phyloP scores from a whole-genome alignment of 1,284 basidiomycete species.

The Pascua sp. region DNA sequence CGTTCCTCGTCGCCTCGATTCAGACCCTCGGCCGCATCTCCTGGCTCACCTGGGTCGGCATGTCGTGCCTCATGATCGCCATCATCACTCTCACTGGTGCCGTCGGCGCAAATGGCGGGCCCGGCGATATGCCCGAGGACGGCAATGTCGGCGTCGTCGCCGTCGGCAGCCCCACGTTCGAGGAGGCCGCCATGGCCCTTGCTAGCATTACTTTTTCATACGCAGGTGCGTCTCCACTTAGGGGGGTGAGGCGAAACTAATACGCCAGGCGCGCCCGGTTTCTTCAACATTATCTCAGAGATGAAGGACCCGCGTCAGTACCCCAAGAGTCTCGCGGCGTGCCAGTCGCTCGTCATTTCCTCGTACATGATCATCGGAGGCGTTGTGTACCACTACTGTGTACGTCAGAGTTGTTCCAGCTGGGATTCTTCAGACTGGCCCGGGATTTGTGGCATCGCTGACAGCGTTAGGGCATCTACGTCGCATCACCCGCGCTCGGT shows the following conservation, averaged over 20 bases:
- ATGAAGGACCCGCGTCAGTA: conserved; percentile 36
- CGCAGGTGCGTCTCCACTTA: conserved; percentile 17
- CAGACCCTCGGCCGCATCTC: conserved; percentile 36
- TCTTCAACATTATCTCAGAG: conserved; percentile 39
- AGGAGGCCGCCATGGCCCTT: conserved; percentile 21
- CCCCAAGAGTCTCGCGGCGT: conserved; percentile 23
- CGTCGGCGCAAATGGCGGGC: conserved; percentile 37
- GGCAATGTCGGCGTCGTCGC: conserved; percentile 28
- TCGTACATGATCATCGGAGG: conserved; percentile 20
- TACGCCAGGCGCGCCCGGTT: conserved; percentile 23
- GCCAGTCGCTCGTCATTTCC: conserved; percentile 20
- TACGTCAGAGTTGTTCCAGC: conserved; percentile 31
- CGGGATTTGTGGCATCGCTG: not conserved
- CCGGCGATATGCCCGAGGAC: conserved; percentile 31
- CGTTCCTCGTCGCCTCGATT: conserved; percentile 29
- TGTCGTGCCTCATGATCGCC: conserved; percentile 33
- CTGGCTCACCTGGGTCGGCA: conserved; percentile 34
- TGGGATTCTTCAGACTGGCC: conserved; percentile 13
- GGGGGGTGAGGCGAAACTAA: conserved; percentile 10
- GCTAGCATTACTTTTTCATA: conserved; percentile 20
- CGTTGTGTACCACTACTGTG: conserved; percentile 31
- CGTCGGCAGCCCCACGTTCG: conserved; percentile 22
- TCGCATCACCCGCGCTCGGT: conserved; percentile 48
- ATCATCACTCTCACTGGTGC: conserved; percentile 33
- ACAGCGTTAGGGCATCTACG: conserved; percentile 35